Percentiles rank a stretch among this genome's conserved stretches.
phyloP scores from a whole-genome alignment of 257 asterid species.

The Solanum chiquidenum region DNA sequence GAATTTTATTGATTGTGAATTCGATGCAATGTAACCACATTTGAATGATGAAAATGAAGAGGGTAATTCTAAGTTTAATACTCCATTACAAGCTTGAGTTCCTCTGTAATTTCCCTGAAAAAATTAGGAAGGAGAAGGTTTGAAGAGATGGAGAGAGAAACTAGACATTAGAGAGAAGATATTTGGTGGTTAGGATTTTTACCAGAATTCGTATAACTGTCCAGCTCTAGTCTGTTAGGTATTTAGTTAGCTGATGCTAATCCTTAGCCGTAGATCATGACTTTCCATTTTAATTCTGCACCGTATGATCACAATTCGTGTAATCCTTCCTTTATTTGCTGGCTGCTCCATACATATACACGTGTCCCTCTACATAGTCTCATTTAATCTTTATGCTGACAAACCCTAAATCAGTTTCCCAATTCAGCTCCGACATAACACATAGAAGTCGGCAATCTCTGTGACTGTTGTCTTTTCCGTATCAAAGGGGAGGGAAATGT shows the following conservation, averaged over 20 bases:
- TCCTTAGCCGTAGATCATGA: neutral
- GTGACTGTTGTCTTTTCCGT: neutral
- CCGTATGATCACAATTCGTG: neutral
- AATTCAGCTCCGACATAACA: neutral
- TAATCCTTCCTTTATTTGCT: neutral
- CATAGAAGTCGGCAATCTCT: neutral
- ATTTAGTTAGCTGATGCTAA: neutral
- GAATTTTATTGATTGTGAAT: neutral
- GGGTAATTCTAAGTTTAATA: neutral
- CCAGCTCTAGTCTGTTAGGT: neutral
- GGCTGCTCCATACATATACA: neutral
- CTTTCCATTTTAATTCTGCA: neutral
- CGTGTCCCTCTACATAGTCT: neutral
- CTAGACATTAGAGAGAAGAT: neutral
- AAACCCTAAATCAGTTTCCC: neutral
- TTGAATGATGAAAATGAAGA: neutral
- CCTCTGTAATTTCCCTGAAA: neutral
- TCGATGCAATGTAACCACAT: neutral
- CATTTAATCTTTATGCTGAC: neutral
- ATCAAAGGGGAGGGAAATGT: neutral
- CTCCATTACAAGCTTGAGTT: neutral
- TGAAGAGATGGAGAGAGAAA: neutral
- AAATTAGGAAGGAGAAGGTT: neutral
- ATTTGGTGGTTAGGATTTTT: neutral
- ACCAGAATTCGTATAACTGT: neutral